These are phyloP conservation scores for Lithohypha guttulata DNA, from an alignment of 2,329 filamentous ascomycete genomes.

Conservation along the genomic window DNA sequence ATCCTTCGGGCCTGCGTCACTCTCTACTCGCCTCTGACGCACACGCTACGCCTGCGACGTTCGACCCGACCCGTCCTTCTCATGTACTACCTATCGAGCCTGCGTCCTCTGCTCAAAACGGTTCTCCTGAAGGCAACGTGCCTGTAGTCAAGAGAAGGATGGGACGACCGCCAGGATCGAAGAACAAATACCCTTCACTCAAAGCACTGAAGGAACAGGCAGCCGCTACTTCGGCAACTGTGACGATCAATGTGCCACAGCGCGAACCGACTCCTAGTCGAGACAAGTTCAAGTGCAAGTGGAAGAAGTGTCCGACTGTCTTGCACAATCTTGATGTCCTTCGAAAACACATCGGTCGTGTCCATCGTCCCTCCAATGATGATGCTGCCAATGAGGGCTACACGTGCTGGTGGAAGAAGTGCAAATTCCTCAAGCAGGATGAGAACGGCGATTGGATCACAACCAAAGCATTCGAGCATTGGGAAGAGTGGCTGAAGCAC, in stretches of 20 bases:
- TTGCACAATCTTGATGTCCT: conserved; percentile 53
- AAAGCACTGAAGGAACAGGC: conserved; percentile 10
- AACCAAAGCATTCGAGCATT: conserved; percentile 27
- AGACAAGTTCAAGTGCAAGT: conserved; percentile 43
- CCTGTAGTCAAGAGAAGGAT: conserved; percentile 13
- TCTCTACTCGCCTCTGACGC: conserved; percentile 4
- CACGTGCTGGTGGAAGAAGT: conserved; percentile 27
- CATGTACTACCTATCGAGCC: not conserved
- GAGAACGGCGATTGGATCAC: conserved; percentile 22
- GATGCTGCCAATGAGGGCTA: conserved; percentile 12
- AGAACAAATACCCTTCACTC: conserved; percentile 20
- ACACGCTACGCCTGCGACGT: not conserved
- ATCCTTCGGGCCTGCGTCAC: conserved; percentile 2
- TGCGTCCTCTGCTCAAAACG: not conserved
- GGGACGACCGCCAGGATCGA: conserved; percentile 25
- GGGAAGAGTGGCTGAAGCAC: conserved; percentile 40
- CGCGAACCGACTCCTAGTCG: conserved; percentile 20
- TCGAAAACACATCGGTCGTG: conserved; percentile 47
- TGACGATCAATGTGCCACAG: conserved; percentile 19
- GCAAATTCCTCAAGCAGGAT: conserved; percentile 19
- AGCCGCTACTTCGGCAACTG: not conserved
- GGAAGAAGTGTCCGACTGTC: conserved; percentile 46
- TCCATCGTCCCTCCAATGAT: conserved; percentile 34
- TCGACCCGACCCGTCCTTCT: conserved; percentile 1
- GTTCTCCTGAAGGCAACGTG: not conserved